Evolutionary conservation across 805 yeast species (phyloP).

Genomic region (Kuraishia ogatae): DNA sequence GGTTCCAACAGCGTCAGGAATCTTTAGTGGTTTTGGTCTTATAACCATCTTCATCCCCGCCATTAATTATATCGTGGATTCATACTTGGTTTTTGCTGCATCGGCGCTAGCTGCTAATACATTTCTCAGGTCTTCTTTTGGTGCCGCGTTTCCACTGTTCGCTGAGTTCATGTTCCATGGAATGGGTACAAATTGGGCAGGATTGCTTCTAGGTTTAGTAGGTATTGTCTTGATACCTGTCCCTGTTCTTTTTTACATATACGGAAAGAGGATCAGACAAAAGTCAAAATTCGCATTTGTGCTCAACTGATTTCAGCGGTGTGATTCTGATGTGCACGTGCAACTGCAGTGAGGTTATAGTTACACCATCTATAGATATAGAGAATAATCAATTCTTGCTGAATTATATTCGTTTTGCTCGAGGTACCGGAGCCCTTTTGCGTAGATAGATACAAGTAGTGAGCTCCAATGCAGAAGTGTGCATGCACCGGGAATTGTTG

Average conservation of each 20-base stretch:
- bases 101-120: conserved; percentile 74
- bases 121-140: conserved; percentile 57
- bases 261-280: conserved; percentile 46
- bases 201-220: conserved; percentile 57
- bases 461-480: no score
- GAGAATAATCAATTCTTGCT: not conserved
- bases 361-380: no score
- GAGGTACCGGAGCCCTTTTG: no score
- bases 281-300: conserved; percentile 50
- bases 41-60: conserved; percentile 61
- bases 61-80: conserved; percentile 64
- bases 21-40: conserved; percentile 60
- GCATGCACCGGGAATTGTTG: no score
- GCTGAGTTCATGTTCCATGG: conserved; percentile 60
- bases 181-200: conserved; percentile 76
- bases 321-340: no score
- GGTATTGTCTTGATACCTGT: conserved; percentile 53
- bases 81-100: conserved; percentile 65
- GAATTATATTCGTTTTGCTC: no score
- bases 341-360: no score
- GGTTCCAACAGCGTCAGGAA: conserved; percentile 63
- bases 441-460: no score
- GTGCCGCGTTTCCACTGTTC: conserved; percentile 66
- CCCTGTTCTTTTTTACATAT: conserved; percentile 56
- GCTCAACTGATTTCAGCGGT: not conserved